Percentiles rank a stretch among this genome's conserved stretches.
Conservation (phyloP, 306 rosid genomes). For the Ochetophila trinervis region DNA sequence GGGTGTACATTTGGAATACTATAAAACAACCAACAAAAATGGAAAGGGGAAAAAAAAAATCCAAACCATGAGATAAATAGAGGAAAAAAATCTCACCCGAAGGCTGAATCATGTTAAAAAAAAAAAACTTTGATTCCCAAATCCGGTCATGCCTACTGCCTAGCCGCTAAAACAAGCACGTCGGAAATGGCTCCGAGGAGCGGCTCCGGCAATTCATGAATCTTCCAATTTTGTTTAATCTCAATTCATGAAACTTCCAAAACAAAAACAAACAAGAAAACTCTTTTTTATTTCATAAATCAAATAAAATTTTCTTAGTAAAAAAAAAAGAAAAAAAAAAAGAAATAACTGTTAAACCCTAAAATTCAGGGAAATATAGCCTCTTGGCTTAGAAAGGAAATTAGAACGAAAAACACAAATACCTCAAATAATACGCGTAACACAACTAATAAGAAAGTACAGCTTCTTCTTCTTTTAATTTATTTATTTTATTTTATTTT, state of each 20-base stretch:
- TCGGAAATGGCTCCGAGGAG: constrained; percentile 24
- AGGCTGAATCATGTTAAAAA: neutral
- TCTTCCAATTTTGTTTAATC: constrained; percentile 4
- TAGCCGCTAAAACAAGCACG: constrained; percentile 7
- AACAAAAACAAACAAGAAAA: neutral
- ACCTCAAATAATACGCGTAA: no score
- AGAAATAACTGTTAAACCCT: no score
- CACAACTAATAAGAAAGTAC: no score
- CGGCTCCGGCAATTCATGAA: neutral
- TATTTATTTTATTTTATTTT: no score
- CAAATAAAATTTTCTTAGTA: no score
- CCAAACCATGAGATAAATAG: neutral
- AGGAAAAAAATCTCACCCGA: constrained; percentile 1
- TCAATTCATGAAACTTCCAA: neutral
- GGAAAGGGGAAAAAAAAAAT: neutral
- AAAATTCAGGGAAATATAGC: no score
- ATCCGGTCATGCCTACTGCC: neutral
- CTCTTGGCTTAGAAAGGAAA: no score
- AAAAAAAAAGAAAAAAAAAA: no score
- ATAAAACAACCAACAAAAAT: neutral
- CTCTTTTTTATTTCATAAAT: no score
- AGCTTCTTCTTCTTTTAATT: no score
- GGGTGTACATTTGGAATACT: no score
- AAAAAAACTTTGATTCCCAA: neutral
- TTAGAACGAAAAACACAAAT: no score